Evolutionary conservation across 2,329 filamentous ascomycete species (phyloP).

Genomic region (Epichloe amarillans): DNA sequence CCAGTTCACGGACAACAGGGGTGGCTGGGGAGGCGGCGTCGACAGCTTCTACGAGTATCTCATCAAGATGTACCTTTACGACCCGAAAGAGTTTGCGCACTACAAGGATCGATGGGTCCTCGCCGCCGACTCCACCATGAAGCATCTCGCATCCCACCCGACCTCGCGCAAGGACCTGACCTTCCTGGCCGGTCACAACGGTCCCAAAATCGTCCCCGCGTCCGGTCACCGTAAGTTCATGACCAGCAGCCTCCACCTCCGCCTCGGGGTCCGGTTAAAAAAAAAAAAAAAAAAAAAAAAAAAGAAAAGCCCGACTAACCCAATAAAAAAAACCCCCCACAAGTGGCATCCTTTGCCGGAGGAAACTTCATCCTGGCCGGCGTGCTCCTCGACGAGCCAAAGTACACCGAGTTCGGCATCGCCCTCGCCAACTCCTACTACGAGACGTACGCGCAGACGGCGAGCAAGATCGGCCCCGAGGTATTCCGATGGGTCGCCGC

Average conservation of each 20-base stretch:
- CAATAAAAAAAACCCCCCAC: neutral
- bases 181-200: constrained; percentile 48
- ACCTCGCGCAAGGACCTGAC: constrained; percentile 54
- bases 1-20: constrained; percentile 48
- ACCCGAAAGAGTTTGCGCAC: constrained; percentile 43
- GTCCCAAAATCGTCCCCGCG: constrained; percentile 26
- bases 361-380: constrained; percentile 79
- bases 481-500: constrained; percentile 45
- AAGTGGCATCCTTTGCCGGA: constrained; percentile 71
- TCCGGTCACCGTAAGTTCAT: constrained; percentile 38
- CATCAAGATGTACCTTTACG: constrained; percentile 83
- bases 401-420: constrained; percentile 64
- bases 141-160: constrained; percentile 57
- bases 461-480: constrained; percentile 67
- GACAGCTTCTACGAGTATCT: constrained; percentile 85
- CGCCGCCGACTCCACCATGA: constrained; percentile 64
- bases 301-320: neutral
- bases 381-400: constrained; percentile 47
- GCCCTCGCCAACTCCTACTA: constrained; percentile 59
- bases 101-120: constrained; percentile 65
- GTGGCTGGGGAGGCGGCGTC: constrained; percentile 64
- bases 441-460: constrained; percentile 57
- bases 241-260: neutral
- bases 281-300: no score
- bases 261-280: neutral